Evolutionary conservation across 2,329 filamentous ascomycete genomes (phyloP), one percentile per base, ranked within the genome.

Genomic region (Penicillium sp.): DNA sequence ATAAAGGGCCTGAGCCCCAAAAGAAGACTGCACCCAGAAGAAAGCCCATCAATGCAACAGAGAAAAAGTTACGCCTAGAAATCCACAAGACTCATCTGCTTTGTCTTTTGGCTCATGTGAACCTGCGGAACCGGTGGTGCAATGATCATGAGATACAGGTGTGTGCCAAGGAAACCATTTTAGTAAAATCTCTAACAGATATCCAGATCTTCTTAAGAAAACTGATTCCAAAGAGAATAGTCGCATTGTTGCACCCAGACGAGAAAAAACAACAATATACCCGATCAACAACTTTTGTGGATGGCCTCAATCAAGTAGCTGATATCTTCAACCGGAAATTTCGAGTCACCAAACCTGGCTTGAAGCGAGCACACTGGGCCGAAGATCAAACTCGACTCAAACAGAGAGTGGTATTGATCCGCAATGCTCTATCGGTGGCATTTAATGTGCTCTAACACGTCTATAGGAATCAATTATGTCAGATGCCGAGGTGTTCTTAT

Each of bases 11-110:
- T 14, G 62, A 65, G 18, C 60, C 61, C 31, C 61, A 54, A 33
- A 70, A 67, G 47, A 66, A 61, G 41, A 45, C 57, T 47, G 22
- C 60, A 11, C 57, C 68, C 26, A 76, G 78, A 59, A 76, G 82
- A 50, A 84, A 81, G 57, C 79, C 82, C 20, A 74, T 82, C 15
- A 82, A 82, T 1, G 77, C 77, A 6, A 77, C 79, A 1, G 86
- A 88, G 59, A 85, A 81, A 59, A 81, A 79, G 45, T 69, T 81
- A 27, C 85, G 92, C 20, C 71, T 94, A 27, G 83, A 90, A 49
- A 81, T 92, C n/a, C 94, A 99, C 73, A 96, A 93, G 73, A 79
- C 86, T 58, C 92, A 99, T 74, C 62, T 97, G 0, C 76, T 97
- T 14, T 96, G 90, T 69, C 80, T 99, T 2, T 74, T 99, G 15